Percentiles rank a stretch among this genome's conserved stretches.
Conservation (phyloP, 768 basidiomycete genomes). For the Multifurca ochricompacta region DNA sequence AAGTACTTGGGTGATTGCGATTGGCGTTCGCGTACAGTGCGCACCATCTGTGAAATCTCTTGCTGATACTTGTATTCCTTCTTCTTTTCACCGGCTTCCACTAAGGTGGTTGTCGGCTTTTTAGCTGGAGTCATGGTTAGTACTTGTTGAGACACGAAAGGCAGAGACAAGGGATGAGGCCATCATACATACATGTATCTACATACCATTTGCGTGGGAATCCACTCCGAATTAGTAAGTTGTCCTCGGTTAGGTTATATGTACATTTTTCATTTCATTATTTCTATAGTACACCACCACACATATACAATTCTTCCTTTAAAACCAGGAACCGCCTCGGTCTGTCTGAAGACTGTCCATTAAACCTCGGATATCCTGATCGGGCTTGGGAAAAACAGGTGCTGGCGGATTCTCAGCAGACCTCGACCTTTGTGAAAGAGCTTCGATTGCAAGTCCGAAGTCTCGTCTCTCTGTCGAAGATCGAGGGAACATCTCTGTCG, state of each 20-base stretch:
- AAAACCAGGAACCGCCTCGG: neutral
- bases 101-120: conserved; percentile 4
- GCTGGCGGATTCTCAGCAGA: neutral
- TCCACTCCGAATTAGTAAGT: no score
- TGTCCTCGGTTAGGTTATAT: no score
- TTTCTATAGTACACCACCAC: no score
- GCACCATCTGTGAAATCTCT: conserved; percentile 92
- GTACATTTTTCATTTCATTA: no score
- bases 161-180: no score
- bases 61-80: conserved; percentile 82
- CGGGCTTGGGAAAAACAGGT: conserved; percentile 2
- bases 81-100: conserved; percentile 17
- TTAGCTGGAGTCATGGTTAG: conserved; percentile 21
- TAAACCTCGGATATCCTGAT: neutral
- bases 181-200: no score
- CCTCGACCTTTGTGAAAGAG: neutral
- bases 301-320: neutral
- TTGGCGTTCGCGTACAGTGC: conserved; percentile 9
- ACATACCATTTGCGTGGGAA: no score
- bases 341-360: neutral
- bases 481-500: neutral
- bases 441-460: neutral
- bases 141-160: no score
- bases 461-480: neutral
- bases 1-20: neutral